phyloP scores from a whole-genome alignment of 768 basidiomycete genomes.

The Peribolospora kevripleyi region DNA sequence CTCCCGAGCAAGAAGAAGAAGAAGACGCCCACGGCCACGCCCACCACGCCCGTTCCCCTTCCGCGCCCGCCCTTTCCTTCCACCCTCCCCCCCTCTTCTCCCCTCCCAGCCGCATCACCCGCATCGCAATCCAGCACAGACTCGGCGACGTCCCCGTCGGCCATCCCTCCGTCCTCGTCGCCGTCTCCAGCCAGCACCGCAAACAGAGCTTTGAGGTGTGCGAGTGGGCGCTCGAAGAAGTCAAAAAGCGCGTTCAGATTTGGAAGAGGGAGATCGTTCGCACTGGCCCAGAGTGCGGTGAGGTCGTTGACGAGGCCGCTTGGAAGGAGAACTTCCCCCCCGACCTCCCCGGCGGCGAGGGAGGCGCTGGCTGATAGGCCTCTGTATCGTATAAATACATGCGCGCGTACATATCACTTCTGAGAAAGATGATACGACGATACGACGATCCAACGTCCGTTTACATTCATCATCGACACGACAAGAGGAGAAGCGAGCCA shows the following conservation, averaged over 20 bases:
- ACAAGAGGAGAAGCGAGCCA: too few relatives aligned
- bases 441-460: too few relatives aligned
- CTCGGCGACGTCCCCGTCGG: too few relatives aligned
- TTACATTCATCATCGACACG: too few relatives aligned
- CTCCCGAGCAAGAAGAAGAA: too few relatives aligned
- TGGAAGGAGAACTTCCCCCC: conserved; percentile 16
- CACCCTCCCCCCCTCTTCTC: neutral
- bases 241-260: conserved; percentile 59
- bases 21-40: too few relatives aligned
- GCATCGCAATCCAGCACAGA: neutral
- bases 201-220: conserved; percentile 56
- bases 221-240: conserved; percentile 60
- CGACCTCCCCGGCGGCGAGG: neutral
- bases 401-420: too few relatives aligned
- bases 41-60: too few relatives aligned
- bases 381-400: too few relatives aligned
- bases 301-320: conserved; percentile 1
- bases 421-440: too few relatives aligned
- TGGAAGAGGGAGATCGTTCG: conserved; percentile 79
- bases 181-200: conserved; percentile 60
- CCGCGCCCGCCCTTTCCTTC: neutral
- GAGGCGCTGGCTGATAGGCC: too few relatives aligned
- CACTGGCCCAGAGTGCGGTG: conserved; percentile 14
- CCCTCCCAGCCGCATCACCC: neutral
- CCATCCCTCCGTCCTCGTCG: conserved; percentile 12